phyloP scores from a whole-genome alignment of 2,329 filamentous ascomycete species.

The Colletotrichum navitas region DNA sequence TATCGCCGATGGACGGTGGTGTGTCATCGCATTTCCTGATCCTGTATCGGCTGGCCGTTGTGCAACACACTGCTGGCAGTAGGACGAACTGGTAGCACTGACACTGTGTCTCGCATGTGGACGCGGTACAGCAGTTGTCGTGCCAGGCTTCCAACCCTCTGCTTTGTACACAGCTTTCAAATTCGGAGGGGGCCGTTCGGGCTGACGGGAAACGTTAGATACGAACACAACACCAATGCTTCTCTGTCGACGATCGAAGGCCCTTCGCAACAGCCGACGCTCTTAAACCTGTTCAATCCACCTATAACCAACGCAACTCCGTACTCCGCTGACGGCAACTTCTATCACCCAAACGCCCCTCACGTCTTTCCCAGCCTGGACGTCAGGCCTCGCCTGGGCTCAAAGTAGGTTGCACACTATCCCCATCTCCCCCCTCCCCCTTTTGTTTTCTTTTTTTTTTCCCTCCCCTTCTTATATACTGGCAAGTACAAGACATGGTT shows the following conservation, averaged over 20 bases:
- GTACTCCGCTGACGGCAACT: constrained; percentile 63
- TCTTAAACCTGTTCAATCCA: constrained; percentile 66
- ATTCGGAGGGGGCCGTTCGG: constrained; percentile 35
- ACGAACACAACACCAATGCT: constrained; percentile 66
- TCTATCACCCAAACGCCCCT: constrained; percentile 62
- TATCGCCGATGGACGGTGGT: constrained; percentile 52
- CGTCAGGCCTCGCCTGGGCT: constrained; percentile 66
- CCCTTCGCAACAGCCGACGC: constrained; percentile 62
- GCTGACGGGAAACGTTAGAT: constrained; percentile 58
- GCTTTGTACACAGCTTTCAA: constrained; percentile 43
- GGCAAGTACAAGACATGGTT: constrained; percentile 26
- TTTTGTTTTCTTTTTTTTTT: no score
- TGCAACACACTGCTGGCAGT: constrained; percentile 62
- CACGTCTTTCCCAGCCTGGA: constrained; percentile 64
- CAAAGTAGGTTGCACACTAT: constrained; percentile 62
- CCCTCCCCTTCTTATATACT: not conserved
- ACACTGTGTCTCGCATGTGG: constrained; percentile 51
- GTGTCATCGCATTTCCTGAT: constrained; percentile 54
- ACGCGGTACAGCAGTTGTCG: constrained; percentile 54
- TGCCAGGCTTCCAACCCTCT: constrained; percentile 48
- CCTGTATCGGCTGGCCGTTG: constrained; percentile 55
- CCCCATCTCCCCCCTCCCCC: not conserved
- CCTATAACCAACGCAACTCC: constrained; percentile 60
- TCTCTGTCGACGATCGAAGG: constrained; percentile 67
- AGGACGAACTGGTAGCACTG: constrained; percentile 53